A percentile compares a stretch with the other conserved stretches of the same genome.
phyloP scores from a whole-genome alignment of 495 filamentous ascomycete genomes.

The Daldinia bambusicola region DNA sequence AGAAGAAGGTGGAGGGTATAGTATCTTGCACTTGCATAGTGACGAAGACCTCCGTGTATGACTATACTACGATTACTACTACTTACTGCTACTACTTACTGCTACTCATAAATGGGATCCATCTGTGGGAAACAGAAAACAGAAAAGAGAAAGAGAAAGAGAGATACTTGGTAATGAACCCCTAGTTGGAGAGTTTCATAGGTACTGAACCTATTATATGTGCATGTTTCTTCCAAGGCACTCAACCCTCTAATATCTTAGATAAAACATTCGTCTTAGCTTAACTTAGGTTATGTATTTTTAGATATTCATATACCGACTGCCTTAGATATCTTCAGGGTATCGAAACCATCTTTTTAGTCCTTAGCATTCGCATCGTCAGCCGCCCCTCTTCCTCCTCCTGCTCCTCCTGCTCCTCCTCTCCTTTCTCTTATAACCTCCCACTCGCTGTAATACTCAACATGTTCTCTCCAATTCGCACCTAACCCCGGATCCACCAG shows the following conservation, averaged over 20 bases:
- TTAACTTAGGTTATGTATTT: too few species aligned
- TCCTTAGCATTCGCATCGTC: not conserved
- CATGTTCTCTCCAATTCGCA: conserved; percentile 26
- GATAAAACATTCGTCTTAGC: too few species aligned
- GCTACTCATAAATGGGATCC: conserved; percentile 34
- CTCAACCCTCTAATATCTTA: not conserved
- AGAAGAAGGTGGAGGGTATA: conserved; percentile 2
- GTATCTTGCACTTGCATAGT: conserved; percentile 13
- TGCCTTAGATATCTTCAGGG: too few species aligned
- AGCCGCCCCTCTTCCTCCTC: not conserved
- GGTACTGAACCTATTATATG: not conserved
- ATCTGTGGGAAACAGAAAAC: conserved; percentile 34
- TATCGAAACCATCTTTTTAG: not conserved
- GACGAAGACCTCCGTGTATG: conserved; percentile 25
- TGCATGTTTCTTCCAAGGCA: conserved; percentile 2
- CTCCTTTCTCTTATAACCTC: conserved; percentile 8
- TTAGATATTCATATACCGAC: too few species aligned
- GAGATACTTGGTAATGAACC: conserved; percentile 3
- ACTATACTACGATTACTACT: conserved; percentile 12
- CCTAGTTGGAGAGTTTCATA: not conserved
- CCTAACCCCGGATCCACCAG: conserved; percentile 4
- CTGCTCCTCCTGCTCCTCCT: not conserved
- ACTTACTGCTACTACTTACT: conserved; percentile 8
- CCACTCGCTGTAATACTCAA: conserved; percentile 36
- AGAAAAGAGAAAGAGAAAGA: not conserved